Conservation (phyloP, 75 land plant genomes). For the Gnetum montanum region DNA sequence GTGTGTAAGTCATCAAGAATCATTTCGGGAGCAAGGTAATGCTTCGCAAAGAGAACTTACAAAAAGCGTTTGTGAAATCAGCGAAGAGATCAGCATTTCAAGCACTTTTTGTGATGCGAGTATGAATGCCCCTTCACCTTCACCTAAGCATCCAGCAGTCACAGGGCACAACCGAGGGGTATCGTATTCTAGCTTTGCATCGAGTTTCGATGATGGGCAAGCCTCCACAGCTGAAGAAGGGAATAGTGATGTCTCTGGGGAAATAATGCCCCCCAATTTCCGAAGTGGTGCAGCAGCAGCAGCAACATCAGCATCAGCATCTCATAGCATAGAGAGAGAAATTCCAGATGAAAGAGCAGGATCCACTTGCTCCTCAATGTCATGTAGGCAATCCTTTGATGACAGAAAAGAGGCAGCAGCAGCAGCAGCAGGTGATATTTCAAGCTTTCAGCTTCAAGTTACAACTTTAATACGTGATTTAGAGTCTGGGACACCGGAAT, state of each 20-base stretch:
- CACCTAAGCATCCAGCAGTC: neutral
- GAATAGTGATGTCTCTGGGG: conserved; percentile 19
- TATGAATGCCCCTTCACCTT: too few relatives aligned
- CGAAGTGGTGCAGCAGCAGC: too few relatives aligned
- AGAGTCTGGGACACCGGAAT: conserved; percentile 8
- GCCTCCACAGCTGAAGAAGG: neutral
- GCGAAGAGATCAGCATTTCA: conserved; percentile 1
- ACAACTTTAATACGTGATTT: conserved; percentile 18
- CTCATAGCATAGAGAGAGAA: conserved; percentile 2
- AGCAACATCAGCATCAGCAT: conserved; percentile 7
- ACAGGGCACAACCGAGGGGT: conserved; percentile 5
- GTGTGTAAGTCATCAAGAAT: neutral
- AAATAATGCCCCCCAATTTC: conserved; percentile 8
- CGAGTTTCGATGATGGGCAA: conserved; percentile 1
- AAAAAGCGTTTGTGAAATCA: neutral
- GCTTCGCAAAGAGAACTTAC: neutral
- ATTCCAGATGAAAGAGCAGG: conserved; percentile 7
- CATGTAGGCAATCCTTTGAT: conserved; percentile 1
- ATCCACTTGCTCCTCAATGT: conserved; percentile 6
- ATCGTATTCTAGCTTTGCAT: conserved; percentile 4
- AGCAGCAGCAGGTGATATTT: conserved; percentile 14
- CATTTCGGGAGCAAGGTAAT: neutral
- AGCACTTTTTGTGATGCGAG: conserved; percentile 1
- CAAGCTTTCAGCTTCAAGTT: conserved; percentile 21
- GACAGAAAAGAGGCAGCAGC: conserved; percentile 11